Evolutionary conservation across 2,329 filamentous ascomycete species (phyloP), one percentile per base, ranked within the genome.

Genomic region (Hyphodiscus sp.): DNA sequence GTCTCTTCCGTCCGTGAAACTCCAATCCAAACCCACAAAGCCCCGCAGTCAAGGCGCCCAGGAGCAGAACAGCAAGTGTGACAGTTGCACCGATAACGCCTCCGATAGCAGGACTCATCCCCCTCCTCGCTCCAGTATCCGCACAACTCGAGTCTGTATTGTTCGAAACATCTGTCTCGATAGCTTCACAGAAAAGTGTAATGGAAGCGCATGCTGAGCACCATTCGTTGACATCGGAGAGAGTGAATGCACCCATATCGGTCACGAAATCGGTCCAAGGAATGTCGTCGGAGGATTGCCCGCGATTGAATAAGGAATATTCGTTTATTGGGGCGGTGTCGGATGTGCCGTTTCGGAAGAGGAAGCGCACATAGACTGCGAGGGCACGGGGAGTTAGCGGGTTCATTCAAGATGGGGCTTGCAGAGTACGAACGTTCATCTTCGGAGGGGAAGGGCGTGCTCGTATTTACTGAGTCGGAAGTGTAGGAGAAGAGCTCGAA

Each of bases 401-500:
- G 23, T 26, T 26, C 4, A 8, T 8, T 26, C 8, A 3, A 26
- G 23, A 26, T 26, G 23, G 23, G 3, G 23, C 8, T 26, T 26
- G 23, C n/a, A 8, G 23, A 8, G 23, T 26, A 26, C 23, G 23
- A 3, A 26, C 23, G 68, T 19, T 77, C 70, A 1, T 49, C 47
- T 2, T 38, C 20, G 9, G 33, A 23, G 11, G 64, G 63, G 50
- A 59, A 65, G 1, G 53, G 11, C 4, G 16, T 6, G 33, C 11
- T 15, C 11, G 16, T 2, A 13, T 38, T 38, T 38, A 4, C 29
- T 2, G 29, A 18, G 42, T 54, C 10, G 42, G 59, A 50, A 50
- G 69, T 67, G 33, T 74, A 67, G 18, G 71, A 73, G 56, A 76
- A 76, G 5, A 84, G 68, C 71, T 96, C 91, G 65, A 94, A 91